Base-by-base conservation (phyloP, 257 asterid genomes). In the Capsicum pubescens region DNA sequence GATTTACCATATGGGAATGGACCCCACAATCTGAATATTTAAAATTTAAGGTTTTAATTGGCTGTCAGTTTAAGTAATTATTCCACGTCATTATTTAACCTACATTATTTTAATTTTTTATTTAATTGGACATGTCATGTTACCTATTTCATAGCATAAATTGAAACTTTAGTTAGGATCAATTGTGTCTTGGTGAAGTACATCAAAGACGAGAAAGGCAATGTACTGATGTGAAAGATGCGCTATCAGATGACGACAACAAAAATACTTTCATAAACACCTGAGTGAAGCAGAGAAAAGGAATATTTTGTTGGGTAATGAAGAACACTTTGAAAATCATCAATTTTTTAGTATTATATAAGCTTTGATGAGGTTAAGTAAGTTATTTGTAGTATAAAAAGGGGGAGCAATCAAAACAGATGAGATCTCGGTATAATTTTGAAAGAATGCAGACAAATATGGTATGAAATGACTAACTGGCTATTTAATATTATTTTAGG, bases 331-430 rank as follows among this genome's bases (percentile, higher is more conserved):
- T 55, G 17, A 13, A 6, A 55, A 16, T 13, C 6, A 2, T 55
- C 17, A 2, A 55, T 13, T 10, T 54, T 54, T 54, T 0, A 4
- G 57, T 54, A 54, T 54, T 54, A 3, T 54, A 55, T 55, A 55
- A 55, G 12, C 3, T 48, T 48, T 48, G 54, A 48, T 8, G 54
- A 7, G 5, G 1, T 12, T 64, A 11, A 59, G 19, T 3, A 59
- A 26, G 21, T 59, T 17, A n/a, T 59, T 59, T 4, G 10, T 8
- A 59, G 8, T 12, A 59, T 59, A 26, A 59, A 11, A 59, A 59
- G 9, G 11, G 1, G 5, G 3, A 2, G 2, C 0, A 39, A 5
- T 0, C 59, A 0, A 17, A 5, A 1, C 3, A 13, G 8, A 14
- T 4, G 59, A 55, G n/a, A 55, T 55, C 1, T 0, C 8, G 5